Percentiles rank a stretch among this genome's conserved stretches.
Conservation (phyloP, 768 basidiomycete genomes). For the Lyophyllum atratum region DNA sequence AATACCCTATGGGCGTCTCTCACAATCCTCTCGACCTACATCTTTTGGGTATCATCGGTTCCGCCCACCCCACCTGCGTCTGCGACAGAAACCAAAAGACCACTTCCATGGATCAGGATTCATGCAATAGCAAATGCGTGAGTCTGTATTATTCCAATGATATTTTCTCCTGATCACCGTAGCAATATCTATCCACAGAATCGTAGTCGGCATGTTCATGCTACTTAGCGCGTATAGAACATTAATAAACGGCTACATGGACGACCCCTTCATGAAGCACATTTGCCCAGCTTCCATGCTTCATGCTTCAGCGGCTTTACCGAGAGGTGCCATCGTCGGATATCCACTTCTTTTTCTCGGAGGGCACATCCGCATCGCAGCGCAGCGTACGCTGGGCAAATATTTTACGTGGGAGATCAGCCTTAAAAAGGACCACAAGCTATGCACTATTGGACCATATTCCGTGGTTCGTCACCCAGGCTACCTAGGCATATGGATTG, state of each 20-base stretch:
- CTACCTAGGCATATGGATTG: conserved; percentile 7
- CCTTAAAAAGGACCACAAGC: conserved; percentile 6
- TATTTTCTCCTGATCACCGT: not conserved
- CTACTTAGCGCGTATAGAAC: not conserved
- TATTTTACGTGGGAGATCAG: conserved; percentile 13
- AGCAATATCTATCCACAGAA: no score
- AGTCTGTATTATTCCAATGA: not conserved
- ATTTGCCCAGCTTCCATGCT: not conserved
- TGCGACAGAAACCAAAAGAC: conserved; percentile 2
- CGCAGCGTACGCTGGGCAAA: conserved; percentile 7
- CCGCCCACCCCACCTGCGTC: conserved; percentile 7
- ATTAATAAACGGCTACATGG: not conserved
- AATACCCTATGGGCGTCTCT: not conserved
- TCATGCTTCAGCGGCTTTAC: not conserved
- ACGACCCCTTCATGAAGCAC: not conserved
- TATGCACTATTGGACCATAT: conserved; percentile 9
- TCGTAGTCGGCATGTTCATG: not conserved
- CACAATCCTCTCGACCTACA: not conserved
- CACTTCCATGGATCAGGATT: conserved; percentile 2
- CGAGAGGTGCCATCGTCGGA: not conserved
- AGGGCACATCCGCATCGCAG: not conserved
- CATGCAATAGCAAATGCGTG: conserved; percentile 3
- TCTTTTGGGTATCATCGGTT: conserved; percentile 1
- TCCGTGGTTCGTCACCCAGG: conserved; percentile 6
- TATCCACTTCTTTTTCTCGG: not conserved